Percentiles rank a stretch among this genome's conserved stretches.
Conservation (phyloP, 176 grass and related monocot genomes). For the Cenchrus fungigraminus region DNA sequence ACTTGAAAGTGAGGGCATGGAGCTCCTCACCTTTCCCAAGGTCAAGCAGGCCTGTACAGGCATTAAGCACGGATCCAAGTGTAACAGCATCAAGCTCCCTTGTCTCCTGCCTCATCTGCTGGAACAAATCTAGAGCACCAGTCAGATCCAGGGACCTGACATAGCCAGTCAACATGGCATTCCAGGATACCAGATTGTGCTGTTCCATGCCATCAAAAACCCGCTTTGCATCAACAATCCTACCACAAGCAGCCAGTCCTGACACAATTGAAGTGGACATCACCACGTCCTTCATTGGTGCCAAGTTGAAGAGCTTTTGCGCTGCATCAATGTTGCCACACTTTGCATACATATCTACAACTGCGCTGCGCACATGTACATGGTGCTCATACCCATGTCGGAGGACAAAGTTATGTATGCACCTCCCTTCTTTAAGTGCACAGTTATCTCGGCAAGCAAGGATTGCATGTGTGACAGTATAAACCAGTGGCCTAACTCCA, state of each 20-base stretch:
- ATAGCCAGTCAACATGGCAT: constrained; percentile 83
- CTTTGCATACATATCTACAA: constrained; percentile 83
- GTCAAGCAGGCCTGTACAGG: constrained; percentile 66
- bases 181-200: constrained; percentile 83
- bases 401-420: constrained; percentile 61
- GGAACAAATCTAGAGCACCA: constrained; percentile 76
- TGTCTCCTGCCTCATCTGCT: constrained; percentile 63
- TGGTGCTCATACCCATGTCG: constrained; percentile 63
- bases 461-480: constrained; percentile 74
- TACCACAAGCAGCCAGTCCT: constrained; percentile 68
- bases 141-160: constrained; percentile 58
- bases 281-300: constrained; percentile 61
- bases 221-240: constrained; percentile 69
- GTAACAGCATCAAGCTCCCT: constrained; percentile 60
- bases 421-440: constrained; percentile 62
- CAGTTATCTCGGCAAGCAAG: constrained; percentile 66
- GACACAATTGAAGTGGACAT: constrained; percentile 81
- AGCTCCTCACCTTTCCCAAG: constrained; percentile 71
- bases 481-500: constrained; percentile 66
- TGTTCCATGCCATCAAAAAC: constrained; percentile 76
- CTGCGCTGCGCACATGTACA: constrained; percentile 50
- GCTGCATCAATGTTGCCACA: constrained; percentile 74
- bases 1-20: constrained; percentile 62
- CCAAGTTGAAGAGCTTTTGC: constrained; percentile 60
- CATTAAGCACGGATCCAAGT: constrained; percentile 68